phyloP scores from a whole-genome alignment of 345 rosid genomes.

The Iberis pinnata region DNA sequence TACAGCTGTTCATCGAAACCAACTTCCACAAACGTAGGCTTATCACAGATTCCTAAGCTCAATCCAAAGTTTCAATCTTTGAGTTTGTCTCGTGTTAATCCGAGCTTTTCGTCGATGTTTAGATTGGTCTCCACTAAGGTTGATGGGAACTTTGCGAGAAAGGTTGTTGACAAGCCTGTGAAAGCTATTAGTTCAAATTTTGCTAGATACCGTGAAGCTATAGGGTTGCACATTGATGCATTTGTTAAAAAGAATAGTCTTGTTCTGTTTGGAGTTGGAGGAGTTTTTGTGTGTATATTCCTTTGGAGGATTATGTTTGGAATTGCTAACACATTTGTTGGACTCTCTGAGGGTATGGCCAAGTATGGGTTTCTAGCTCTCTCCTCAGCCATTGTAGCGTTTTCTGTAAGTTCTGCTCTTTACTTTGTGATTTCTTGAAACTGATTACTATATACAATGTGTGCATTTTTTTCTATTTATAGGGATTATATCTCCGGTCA shows the following conservation, averaged over 20 bases:
- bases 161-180: slow-evolving; percentile 53
- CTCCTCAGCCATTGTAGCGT: slow-evolving; percentile 80
- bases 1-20: slow-evolving; percentile 32
- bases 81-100: slow-evolving; percentile 21
- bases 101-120: slow-evolving; percentile 28
- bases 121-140: slow-evolving; percentile 40
- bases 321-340: slow-evolving; percentile 69
- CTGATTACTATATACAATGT: neutral
- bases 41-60: slow-evolving; percentile 34
- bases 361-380: slow-evolving; percentile 93
- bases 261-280: slow-evolving; percentile 64
- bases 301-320: slow-evolving; percentile 94
- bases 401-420: slow-evolving; percentile 47
- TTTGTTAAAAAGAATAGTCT: slow-evolving; percentile 65
- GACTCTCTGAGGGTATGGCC: slow-evolving; percentile 89
- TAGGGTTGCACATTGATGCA: slow-evolving; percentile 76
- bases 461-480: slow-evolving; percentile 3
- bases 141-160: slow-evolving; percentile 39
- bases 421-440: neutral
- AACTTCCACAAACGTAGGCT: slow-evolving; percentile 29
- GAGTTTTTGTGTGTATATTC: slow-evolving; percentile 53
- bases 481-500: slow-evolving; percentile 78
- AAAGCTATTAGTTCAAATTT: slow-evolving; percentile 43
- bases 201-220: slow-evolving; percentile 60
- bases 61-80: slow-evolving; percentile 18